Evolutionary conservation across 257 asterid species (phyloP).

Genomic region (Handroanthus guayacan): DNA sequence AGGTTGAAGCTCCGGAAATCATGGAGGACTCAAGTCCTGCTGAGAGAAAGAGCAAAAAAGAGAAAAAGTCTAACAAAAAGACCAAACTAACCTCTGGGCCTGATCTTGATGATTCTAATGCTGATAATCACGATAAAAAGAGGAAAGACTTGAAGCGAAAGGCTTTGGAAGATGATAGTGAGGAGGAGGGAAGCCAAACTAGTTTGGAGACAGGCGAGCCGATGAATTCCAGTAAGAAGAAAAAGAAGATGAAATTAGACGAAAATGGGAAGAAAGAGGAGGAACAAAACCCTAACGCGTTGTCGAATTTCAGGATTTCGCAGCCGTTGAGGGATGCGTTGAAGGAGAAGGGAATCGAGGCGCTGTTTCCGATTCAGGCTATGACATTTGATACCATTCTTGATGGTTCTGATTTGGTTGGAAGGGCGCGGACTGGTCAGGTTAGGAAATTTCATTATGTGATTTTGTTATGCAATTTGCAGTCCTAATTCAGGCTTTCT

Average conservation of each 20-base stretch:
- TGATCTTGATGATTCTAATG: slow-evolving; percentile 39
- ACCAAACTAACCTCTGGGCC: slow-evolving; percentile 43
- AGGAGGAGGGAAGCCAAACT: slow-evolving; percentile 51
- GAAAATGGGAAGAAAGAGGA: slow-evolving; percentile 33
- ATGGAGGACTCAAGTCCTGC: slow-evolving; percentile 18
- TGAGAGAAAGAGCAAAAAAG: slow-evolving; percentile 44
- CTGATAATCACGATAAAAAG: slow-evolving; percentile 25
- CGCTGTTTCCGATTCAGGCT: slow-evolving; percentile 76
- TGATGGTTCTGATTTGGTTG: slow-evolving; percentile 80
- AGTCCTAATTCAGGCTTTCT: background rate
- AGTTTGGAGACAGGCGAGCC: slow-evolving; percentile 63
- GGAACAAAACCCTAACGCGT: slow-evolving; percentile 53
- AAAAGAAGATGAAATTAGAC: slow-evolving; percentile 44
- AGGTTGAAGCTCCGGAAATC: slow-evolving; percentile 37
- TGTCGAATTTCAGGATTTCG: slow-evolving; percentile 65
- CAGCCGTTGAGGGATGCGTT: slow-evolving; percentile 55
- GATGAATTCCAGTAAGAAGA: slow-evolving; percentile 43
- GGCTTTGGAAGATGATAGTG: slow-evolving; percentile 39
- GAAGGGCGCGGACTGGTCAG: slow-evolving; percentile 86
- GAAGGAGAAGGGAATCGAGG: slow-evolving; percentile 60
- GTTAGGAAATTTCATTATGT: slow-evolving; percentile 33
- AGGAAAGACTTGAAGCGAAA: slow-evolving; percentile 59
- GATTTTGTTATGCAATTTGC: background rate
- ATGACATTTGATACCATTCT: slow-evolving; percentile 63
- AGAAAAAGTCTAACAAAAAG: slow-evolving; percentile 52